phyloP scores from a whole-genome alignment of 2,329 filamentous ascomycete species.

The Ceratocystis albifundus region DNA sequence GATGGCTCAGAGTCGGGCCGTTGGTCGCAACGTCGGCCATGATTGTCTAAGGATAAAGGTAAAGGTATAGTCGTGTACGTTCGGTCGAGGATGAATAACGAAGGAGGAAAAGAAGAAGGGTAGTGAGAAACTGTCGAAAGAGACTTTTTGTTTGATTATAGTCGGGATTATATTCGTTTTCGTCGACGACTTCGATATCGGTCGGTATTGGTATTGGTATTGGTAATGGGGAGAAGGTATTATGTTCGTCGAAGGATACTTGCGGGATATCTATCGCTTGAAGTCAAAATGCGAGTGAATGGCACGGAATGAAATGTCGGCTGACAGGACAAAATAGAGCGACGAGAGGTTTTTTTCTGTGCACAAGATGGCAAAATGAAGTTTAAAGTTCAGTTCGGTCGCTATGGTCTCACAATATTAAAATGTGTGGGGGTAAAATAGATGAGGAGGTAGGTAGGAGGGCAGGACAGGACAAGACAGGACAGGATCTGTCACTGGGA shows the following conservation, averaged over 20 bases:
- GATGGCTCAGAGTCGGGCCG: constrained; percentile 11
- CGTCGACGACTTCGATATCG: background rate
- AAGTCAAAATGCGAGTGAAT: background rate
- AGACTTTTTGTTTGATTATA: background rate
- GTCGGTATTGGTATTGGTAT: no score
- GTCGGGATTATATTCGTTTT: background rate
- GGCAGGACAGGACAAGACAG: background rate
- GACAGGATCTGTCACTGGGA: background rate
- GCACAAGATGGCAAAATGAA: background rate
- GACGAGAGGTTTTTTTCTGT: background rate
- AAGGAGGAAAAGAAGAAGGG: background rate
- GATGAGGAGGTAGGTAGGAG: background rate
- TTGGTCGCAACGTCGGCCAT: constrained; percentile 18
- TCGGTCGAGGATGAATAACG: background rate
- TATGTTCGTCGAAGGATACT: background rate
- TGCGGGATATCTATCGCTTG: background rate
- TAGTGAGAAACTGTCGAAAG: background rate
- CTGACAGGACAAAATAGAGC: background rate
- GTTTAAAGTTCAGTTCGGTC: background rate
- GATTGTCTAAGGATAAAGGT: background rate
- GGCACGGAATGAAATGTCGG: background rate
- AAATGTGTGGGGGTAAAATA: constrained; percentile 1
- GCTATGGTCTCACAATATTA: constrained; percentile 7
- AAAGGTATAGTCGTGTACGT: background rate
- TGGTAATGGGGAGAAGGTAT: background rate